Evolutionary conservation across 164 flowering plant genomes (phyloP).

Genomic region (Stephania japonica): DNA sequence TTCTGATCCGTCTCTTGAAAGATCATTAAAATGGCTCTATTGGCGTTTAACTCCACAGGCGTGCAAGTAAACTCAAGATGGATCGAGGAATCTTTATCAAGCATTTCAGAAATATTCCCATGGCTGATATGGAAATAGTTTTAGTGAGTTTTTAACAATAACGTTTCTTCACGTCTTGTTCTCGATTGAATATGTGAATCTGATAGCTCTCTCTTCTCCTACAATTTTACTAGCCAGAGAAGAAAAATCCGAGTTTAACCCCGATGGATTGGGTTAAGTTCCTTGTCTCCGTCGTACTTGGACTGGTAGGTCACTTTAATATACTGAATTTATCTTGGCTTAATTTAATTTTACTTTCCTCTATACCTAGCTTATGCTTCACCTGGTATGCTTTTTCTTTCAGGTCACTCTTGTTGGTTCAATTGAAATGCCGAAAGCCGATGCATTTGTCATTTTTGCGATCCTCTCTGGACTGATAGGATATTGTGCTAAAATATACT

Average conservation of each 20-base stretch:
- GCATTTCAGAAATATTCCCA: constrained; percentile 95
- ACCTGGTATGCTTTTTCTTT: constrained; percentile 7
- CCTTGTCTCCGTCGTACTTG: constrained; percentile 73
- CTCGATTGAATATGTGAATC: not conserved
- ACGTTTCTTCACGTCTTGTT: not conserved
- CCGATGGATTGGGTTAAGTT: constrained; percentile 98
- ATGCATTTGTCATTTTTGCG: constrained; percentile 74
- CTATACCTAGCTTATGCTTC: not conserved
- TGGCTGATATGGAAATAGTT: constrained; percentile 99
- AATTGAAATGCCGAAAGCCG: constrained; percentile 70
- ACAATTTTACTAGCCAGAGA: constrained; percentile 66
- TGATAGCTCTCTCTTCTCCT: not conserved
- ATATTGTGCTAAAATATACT: constrained; percentile 90
- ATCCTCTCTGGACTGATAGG: constrained; percentile 70
- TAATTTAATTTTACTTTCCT: not conserved
- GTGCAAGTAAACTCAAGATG: constrained; percentile 40
- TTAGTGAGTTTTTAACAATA: constrained; percentile 46
- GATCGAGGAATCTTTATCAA: constrained; percentile 87
- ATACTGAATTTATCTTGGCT: constrained; percentile 1
- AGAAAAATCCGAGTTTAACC: constrained; percentile 93
- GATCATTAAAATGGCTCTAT: not conserved
- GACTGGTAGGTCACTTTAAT: constrained; percentile 55
- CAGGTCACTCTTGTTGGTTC: constrained; percentile 83
- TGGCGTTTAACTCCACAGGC: constrained; percentile 41
- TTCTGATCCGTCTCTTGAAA: not conserved